Conservation (phyloP, 768 basidiomycete species). For the Boletus sp. region DNA sequence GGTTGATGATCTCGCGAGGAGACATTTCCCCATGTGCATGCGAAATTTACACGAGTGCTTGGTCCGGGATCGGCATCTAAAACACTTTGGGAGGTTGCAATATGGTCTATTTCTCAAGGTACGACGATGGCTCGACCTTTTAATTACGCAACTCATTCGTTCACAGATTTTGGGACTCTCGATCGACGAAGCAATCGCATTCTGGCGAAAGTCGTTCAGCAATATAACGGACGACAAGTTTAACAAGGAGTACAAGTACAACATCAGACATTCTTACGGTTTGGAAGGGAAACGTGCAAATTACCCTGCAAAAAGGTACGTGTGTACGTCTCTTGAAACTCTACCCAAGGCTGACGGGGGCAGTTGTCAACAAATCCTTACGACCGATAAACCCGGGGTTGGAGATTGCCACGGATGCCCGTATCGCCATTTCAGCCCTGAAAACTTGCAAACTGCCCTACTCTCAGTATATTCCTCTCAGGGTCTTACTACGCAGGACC, state of each 20-base stretch:
- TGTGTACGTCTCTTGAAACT: background rate
- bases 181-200: conserved; percentile 89
- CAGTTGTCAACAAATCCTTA: conserved; percentile 90
- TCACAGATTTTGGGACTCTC: conserved; percentile 85
- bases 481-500: conserved; percentile 64
- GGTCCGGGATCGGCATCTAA: conserved; percentile 77
- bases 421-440: conserved; percentile 82
- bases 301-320: conserved; percentile 88
- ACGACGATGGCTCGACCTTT: conserved; percentile 2
- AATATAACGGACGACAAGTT: conserved; percentile 88
- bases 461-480: conserved; percentile 62
- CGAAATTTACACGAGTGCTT: conserved; percentile 82
- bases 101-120: conserved; percentile 97
- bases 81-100: conserved; percentile 88
- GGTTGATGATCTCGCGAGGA: conserved; percentile 82
- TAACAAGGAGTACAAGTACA: conserved; percentile 97
- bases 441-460: conserved; percentile 79
- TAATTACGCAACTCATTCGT: background rate
- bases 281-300: conserved; percentile 93
- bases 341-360: background rate
- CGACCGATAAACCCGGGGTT: conserved; percentile 61
- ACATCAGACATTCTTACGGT: conserved; percentile 93
- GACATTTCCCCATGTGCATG: conserved; percentile 97
- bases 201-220: conserved; percentile 89
- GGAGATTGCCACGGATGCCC: conserved; percentile 85